Conservation (phyloP, 345 rosid genomes). For the Boechera divaricarpa region DNA sequence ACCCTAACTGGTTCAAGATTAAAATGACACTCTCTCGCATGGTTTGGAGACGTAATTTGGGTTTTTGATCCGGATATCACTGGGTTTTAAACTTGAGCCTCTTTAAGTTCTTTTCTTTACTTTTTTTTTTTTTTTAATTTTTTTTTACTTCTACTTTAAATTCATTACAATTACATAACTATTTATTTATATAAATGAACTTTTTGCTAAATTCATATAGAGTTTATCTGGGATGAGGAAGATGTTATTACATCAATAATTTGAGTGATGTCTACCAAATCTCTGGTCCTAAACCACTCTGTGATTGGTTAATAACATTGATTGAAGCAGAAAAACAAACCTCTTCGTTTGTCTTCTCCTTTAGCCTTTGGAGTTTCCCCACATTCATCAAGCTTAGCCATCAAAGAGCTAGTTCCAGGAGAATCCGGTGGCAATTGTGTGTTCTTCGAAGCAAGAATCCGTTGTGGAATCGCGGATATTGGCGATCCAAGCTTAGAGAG, state of each 20-base stretch:
- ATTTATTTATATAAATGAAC: constrained; percentile 32
- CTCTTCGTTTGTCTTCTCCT: constrained; percentile 57
- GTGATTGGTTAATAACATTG: constrained; percentile 59
- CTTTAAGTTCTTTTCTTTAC: constrained; percentile 16
- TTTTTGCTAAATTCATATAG: constrained; percentile 5
- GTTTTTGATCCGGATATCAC: too few relatives aligned
- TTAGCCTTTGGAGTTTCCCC: constrained; percentile 75
- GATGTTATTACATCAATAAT: constrained; percentile 32
- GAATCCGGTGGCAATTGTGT: constrained; percentile 78
- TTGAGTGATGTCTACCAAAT: constrained; percentile 29
- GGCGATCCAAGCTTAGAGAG: constrained; percentile 64
- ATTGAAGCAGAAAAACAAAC: constrained; percentile 89
- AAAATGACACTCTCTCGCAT: too few relatives aligned
- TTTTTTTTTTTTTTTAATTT: neutral
- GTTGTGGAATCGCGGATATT: constrained; percentile 60
- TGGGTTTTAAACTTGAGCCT: neutral
- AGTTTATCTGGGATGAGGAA: neutral
- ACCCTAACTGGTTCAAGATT: too few relatives aligned
- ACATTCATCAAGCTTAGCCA: constrained; percentile 66
- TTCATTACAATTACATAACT: constrained; percentile 30
- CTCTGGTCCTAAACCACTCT: constrained; percentile 35
- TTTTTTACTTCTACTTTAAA: neutral
- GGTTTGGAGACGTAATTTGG: too few relatives aligned
- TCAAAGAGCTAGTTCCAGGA: constrained; percentile 90
- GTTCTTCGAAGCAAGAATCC: constrained; percentile 69